A percentile compares a stretch with the other conserved stretches of the same genome.
Evolutionary conservation across 2,329 filamentous ascomycete species (phyloP).

Genomic region (Didymella arachidicola): DNA sequence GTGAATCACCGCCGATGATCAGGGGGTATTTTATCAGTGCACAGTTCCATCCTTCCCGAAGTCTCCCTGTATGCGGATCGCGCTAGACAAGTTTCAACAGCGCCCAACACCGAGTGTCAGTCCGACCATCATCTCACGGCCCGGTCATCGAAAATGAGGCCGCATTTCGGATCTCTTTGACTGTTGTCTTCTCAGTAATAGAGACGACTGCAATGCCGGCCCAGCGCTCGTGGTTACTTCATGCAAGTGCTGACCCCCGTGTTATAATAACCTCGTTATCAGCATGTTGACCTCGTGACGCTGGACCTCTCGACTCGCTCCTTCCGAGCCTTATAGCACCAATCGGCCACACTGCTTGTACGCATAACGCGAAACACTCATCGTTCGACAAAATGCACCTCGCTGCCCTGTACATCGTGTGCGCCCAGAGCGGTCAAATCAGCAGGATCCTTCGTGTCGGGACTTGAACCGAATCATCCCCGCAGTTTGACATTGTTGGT

Average conservation of each 20-base stretch:
- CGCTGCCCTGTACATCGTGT: neutral
- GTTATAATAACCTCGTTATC: neutral
- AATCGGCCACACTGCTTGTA: neutral
- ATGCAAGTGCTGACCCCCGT: neutral
- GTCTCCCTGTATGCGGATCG: neutral
- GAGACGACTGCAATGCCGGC: neutral
- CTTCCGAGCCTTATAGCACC: neutral
- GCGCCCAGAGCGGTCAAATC: neutral
- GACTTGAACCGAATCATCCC: neutral
- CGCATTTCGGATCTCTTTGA: neutral
- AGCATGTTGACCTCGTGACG: neutral
- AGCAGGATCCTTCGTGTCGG: neutral
- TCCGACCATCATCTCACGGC: neutral
- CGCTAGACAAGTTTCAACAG: neutral
- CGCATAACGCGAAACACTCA: neutral
- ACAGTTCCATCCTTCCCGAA: neutral
- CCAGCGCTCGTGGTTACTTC: neutral
- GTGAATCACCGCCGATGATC: neutral
- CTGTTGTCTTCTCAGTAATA: neutral
- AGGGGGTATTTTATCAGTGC: neutral
- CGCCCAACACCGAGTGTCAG: neutral
- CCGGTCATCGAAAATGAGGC: neutral
- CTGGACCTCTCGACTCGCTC: neutral
- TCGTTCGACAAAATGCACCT: neutral
- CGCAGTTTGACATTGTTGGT: slow-evolving; percentile 2